A percentile compares a stretch with the other conserved stretches of the same genome.
Evolutionary conservation across 2,329 filamentous ascomycete genomes (phyloP).

Genomic region (Colletotrichum magnum): DNA sequence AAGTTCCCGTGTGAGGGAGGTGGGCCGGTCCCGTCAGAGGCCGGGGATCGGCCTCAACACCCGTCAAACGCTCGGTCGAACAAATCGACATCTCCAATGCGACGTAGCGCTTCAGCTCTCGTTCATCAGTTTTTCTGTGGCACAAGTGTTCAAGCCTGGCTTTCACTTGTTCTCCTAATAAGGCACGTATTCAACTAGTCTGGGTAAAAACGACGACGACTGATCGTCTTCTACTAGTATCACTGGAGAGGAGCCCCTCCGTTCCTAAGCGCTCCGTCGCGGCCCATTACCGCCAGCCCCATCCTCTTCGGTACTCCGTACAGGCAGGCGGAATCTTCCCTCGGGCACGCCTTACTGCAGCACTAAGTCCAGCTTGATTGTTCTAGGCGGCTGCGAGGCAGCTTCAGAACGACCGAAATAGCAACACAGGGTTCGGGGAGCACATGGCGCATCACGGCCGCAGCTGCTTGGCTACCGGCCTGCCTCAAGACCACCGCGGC

Average conservation of each 20-base stretch:
- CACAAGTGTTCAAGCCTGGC: too few species aligned
- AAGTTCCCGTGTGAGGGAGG: conserved; percentile 21
- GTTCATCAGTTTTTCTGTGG: too few species aligned
- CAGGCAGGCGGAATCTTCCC: conserved; percentile 14
- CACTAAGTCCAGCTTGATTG: conserved; percentile 1
- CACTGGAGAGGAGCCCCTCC: conserved; percentile 1
- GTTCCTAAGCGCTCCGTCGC: conserved; percentile 8
- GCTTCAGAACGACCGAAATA: conserved; percentile 11
- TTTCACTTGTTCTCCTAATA: too few species aligned
- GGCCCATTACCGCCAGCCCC: conserved; percentile 14
- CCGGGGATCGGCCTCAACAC: conserved; percentile 2
- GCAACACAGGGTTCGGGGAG: neutral
- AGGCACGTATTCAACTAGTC: too few species aligned
- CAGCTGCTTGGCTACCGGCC: conserved; percentile 6
- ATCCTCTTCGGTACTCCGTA: conserved; percentile 9
- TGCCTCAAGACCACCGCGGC: neutral
- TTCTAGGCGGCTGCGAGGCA: conserved; percentile 7
- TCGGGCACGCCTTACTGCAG: conserved; percentile 21
- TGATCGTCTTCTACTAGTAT: too few species aligned
- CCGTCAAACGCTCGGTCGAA: neutral
- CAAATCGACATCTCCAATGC: neutral
- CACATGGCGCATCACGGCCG: conserved; percentile 4
- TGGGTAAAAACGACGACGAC: too few species aligned
- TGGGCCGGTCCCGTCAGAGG: conserved; percentile 27
- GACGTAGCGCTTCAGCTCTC: neutral